These are phyloP conservation scores for Sphaerostilbella broomeana DNA, from an alignment of 2,329 filamentous ascomycete species.

Conservation along the genomic window DNA sequence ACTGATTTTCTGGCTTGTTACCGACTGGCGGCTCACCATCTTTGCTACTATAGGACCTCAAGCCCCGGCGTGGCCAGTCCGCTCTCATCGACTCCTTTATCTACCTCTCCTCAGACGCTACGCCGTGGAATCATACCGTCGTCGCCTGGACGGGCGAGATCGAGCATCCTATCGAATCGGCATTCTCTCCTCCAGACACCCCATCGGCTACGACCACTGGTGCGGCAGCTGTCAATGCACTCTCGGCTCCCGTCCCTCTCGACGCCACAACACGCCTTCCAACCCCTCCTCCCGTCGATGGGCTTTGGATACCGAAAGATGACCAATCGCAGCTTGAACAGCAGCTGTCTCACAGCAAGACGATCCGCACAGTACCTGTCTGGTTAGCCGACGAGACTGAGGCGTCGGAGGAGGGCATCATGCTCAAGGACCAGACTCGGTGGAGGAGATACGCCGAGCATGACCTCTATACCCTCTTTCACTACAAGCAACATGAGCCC, in stretches of 20 bases:
- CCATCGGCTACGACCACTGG: slow-evolving; percentile 40
- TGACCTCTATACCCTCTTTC: slow-evolving; percentile 85
- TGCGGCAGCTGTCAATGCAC: slow-evolving; percentile 58
- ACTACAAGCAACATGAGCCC: slow-evolving; percentile 92
- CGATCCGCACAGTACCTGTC: slow-evolving; percentile 75
- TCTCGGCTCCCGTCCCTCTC: slow-evolving; percentile 73
- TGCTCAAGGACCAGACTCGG: slow-evolving; percentile 72
- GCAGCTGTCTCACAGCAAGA: slow-evolving; percentile 64
- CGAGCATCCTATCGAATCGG: slow-evolving; percentile 40
- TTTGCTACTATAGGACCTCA: slow-evolving; percentile 55
- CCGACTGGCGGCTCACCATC: too few relatives aligned
- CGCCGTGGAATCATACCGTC: slow-evolving; percentile 84
- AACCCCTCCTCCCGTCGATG: slow-evolving; percentile 57
- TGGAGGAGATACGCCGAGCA: slow-evolving; percentile 91
- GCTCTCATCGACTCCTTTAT: slow-evolving; percentile 88
- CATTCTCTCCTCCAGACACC: slow-evolving; percentile 39
- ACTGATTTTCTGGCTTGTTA: too few relatives aligned
- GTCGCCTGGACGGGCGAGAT: slow-evolving; percentile 95
- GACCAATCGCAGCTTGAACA: slow-evolving; percentile 69
- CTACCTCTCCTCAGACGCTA: slow-evolving; percentile 75
- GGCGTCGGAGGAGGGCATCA: slow-evolving; percentile 57
- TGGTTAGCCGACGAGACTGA: slow-evolving; percentile 80
- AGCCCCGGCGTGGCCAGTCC: slow-evolving; percentile 75
- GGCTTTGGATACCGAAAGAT: slow-evolving; percentile 61
- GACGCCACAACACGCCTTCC: slow-evolving; percentile 51